A percentile compares a stretch with the other conserved stretches of the same genome.
Evolutionary conservation across 306 rosid genomes (phyloP).

Genomic region (Sindora glabra): DNA sequence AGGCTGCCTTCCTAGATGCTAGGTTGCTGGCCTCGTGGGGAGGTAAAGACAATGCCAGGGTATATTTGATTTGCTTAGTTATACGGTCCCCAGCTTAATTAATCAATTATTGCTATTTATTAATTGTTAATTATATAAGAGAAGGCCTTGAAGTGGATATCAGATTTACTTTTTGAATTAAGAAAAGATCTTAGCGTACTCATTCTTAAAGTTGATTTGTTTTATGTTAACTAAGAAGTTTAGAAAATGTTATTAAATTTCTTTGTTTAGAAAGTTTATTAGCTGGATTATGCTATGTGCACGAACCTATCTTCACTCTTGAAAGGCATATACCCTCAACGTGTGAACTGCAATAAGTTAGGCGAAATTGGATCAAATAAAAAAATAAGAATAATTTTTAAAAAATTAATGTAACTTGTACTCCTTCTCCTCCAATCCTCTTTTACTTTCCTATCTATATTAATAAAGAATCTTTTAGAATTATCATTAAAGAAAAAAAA

Average conservation of each 20-base stretch:
- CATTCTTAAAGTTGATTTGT: slow-evolving; percentile 18
- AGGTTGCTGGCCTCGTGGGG: slow-evolving; percentile 20
- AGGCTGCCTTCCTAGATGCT: slow-evolving; percentile 31
- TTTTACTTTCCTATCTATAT: too few species aligned
- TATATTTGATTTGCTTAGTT: slow-evolving; percentile 10
- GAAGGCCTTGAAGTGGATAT: slow-evolving; percentile 20
- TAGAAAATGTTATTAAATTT: slow-evolving; percentile 4
- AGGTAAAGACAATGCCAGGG: slow-evolving; percentile 18
- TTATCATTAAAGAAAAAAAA: too few species aligned
- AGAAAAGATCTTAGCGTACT: not conserved
- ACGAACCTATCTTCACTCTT: slow-evolving; percentile 3
- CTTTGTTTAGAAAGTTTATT: slow-evolving; percentile 15
- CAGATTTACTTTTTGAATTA: slow-evolving; percentile 22
- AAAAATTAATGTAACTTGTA: too few species aligned
- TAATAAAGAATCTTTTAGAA: too few species aligned
- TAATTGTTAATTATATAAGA: slow-evolving; percentile 10
- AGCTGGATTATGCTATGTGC: slow-evolving; percentile 20
- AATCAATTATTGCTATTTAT: too few species aligned
- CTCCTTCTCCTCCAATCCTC: too few species aligned
- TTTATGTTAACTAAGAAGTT: slow-evolving; percentile 13
- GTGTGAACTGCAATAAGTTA: slow-evolving; percentile 5
- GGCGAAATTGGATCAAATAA: not conserved
- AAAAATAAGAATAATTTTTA: too few species aligned
- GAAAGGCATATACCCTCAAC: slow-evolving; percentile 11
- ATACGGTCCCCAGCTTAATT: not conserved